Conservation (phyloP, 2,329 filamentous ascomycete species). For the Colletotrichum spaethianum region DNA sequence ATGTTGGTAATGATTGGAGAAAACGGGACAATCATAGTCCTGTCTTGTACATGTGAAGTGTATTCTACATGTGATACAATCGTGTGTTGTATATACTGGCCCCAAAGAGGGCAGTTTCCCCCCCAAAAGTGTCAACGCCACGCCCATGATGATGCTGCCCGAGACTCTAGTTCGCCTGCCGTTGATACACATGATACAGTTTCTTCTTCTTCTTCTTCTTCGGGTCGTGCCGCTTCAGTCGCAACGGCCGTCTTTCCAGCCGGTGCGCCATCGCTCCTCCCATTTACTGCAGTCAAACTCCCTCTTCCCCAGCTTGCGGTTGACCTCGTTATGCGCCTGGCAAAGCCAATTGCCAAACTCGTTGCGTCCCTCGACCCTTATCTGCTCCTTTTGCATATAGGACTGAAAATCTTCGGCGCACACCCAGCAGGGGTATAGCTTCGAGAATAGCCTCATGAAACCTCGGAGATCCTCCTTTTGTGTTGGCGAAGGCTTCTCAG, state of each 20-base stretch:
- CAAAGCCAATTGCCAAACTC: slow-evolving; percentile 89
- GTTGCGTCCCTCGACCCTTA: slow-evolving; percentile 70
- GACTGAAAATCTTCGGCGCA: slow-evolving; percentile 92
- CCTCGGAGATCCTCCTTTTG: slow-evolving; percentile 83
- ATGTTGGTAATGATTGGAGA: not conserved
- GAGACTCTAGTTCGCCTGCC: not conserved
- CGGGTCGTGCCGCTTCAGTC: slow-evolving; percentile 56
- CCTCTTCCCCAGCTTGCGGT: slow-evolving; percentile 90
- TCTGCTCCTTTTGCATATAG: slow-evolving; percentile 82
- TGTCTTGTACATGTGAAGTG: not conserved
- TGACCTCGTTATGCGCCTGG: slow-evolving; percentile 89
- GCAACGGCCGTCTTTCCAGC: slow-evolving; percentile 81
- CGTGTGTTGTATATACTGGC: not conserved
- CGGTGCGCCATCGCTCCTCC: slow-evolving; percentile 95
- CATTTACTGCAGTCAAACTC: slow-evolving; percentile 91
- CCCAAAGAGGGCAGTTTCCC: not conserved
- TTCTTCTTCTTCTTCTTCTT: too few species aligned
- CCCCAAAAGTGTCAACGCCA: not conserved
- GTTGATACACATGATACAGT: not conserved
- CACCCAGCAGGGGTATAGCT: slow-evolving; percentile 94
- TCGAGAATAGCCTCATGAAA: slow-evolving; percentile 86
- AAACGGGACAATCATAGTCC: not conserved
- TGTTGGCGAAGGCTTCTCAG: slow-evolving; percentile 73
- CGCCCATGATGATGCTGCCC: not conserved
- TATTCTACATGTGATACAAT: not conserved